Percentiles rank a stretch among this genome's conserved stretches.
Evolutionary conservation across 495 filamentous ascomycete species (phyloP).

Genomic region (Xylaria cubensis): DNA sequence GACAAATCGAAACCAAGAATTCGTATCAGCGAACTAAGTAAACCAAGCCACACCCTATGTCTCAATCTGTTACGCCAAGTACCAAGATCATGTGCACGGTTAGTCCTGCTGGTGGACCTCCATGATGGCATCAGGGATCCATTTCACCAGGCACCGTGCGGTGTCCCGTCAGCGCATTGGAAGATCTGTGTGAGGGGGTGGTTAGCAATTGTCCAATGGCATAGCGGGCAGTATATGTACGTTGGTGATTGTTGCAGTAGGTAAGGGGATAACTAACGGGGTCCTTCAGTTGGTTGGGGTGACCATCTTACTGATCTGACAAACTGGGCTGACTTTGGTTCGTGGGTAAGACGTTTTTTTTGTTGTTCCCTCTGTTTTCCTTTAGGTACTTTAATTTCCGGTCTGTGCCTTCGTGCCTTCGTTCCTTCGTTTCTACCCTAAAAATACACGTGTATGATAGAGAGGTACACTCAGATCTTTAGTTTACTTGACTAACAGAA

Average conservation of each 20-base stretch:
- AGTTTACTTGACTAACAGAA: neutral
- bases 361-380: neutral
- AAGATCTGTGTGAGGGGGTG: neutral
- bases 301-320: neutral
- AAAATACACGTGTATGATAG: neutral
- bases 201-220: constrained; percentile 7
- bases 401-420: neutral
- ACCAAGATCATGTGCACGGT: neutral
- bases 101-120: neutral
- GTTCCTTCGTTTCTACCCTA: neutral
- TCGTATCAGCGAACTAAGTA: constrained; percentile 6
- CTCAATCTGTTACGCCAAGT: constrained; percentile 7
- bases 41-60: neutral
- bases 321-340: neutral
- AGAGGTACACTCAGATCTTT: no score
- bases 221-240: neutral
- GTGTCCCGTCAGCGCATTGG: neutral
- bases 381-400: neutral
- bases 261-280: neutral
- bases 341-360: neutral
- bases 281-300: no score
- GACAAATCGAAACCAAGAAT: neutral
- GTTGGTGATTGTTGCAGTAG: constrained; percentile 1
- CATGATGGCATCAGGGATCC: constrained; percentile 6
- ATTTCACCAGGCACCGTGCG: neutral